Evolutionary conservation across 345 rosid species (phyloP), one percentile per base, ranked within the genome.

Genomic region (Heritiera fomes): DNA sequence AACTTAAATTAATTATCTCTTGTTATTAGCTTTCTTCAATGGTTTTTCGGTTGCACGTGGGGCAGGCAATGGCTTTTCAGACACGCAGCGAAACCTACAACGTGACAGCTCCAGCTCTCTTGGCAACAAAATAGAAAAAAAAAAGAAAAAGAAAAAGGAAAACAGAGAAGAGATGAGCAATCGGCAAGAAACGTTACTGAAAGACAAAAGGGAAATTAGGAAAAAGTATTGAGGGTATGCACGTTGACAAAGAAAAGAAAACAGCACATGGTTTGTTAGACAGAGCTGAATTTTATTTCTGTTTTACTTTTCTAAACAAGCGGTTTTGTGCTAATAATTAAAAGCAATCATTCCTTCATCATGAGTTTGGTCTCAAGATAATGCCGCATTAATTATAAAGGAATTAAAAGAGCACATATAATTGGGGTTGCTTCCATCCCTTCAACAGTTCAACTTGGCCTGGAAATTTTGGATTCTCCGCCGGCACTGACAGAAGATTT

Each of bases 401-500:
- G 76, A 38, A 71, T 49, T 28, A 60, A 18, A 59, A 62, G 43
- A 62, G 71, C 32, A 66, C 10, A 41, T 61, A 73, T 73, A 30
- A 79, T 85, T 77, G 72, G 72, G 59, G 32, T 6, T 71, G 75
- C 14, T 61, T 45, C 56, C 43, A 40, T 5, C 43, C 43, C 40
- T 23, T 23, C 28, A 3, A 34, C 38, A 1, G 38, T 73, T 65
- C 61, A 12, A 43, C 1, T 43, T 43, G 45, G 45, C 23, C 71
- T 71, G 66, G 20, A 53, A 60, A 15, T 67, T 9, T 53, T 14
- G 78, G 76, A 77, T 73, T 78, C 77, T 68, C 77, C 84, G 80
- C 77, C 49, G 82, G 12, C 85, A 82, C 50, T 76, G 85, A 84
- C 85, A 82, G 79, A 87, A 47, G 52, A 50, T 46, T 73, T 78